Base-by-base conservation (phyloP, 495 filamentous ascomycete species). In the Tuber aestivum region DNA sequence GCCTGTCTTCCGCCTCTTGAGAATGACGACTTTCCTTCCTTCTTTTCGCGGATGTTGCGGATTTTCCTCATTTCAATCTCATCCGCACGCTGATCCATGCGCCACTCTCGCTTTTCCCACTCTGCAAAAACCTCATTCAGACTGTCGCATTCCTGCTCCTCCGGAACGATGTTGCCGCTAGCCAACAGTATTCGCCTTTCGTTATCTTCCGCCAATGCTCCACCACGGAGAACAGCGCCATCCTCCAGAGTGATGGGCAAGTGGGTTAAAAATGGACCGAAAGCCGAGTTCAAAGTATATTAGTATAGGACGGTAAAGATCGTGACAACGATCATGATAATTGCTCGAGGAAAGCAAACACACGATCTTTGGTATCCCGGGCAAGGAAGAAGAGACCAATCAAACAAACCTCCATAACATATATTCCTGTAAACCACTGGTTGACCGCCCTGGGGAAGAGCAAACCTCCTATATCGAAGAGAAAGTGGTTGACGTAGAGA, bases 171-270 rank as follows among this genome's bases (percentile, higher is more conserved):
- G 16, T 87, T 90, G 72, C 88, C 84, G 56, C 80, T 81, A n/a
- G 23, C 48, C 70, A 87, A 78, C 1, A 84, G 85, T 69, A 89
- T 84, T 14, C 89, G 87, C 71, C 87, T 87, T 73, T 89, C 89
- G 82, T 95, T 93, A 35, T 91, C 91, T 48, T 90, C 88, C 50
- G 91, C 90, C 83, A 98, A 99, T 72, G 92, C 93, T 79, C 95
- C 90, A 80, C 97, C 96, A 5, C 94, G 90, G 65, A 91, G 86
- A 18, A 95, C 92, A 8, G 95, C 95, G 75, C 96, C 93, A 79
- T 99, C 96, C 83, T 99, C 95, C 65, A 98, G 87, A 0, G 95
- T 98, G 80, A 99, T 96, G 0, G 95, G 95, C 61, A 99, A 86
- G 82, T 97, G 97, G 45, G 90, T 89, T 81, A 97, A 90, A 69